Evolutionary conservation across 371 early-diverging fungal genomes (phyloP), one percentile per base, ranked within the genome.

Genomic region (Syncephalastrum contaminatum): DNA sequence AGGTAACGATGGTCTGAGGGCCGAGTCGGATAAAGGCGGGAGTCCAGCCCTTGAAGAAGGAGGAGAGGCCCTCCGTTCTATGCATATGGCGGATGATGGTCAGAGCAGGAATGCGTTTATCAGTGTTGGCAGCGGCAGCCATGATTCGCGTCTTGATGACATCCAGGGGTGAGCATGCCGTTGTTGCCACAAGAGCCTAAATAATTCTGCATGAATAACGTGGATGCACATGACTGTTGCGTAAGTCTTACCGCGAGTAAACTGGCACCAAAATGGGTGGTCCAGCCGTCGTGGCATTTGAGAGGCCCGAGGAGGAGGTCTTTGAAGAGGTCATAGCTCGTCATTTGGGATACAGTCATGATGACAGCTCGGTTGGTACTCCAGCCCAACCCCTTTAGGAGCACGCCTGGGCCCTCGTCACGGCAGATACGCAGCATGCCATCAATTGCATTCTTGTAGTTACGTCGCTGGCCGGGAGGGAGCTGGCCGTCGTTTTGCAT

Each of bases 141-240:
- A 96, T 94, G 44, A 93, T 82, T 22, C 95, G 85, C 0, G 94
- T 94, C 72, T 96, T 96, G 48, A 93, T 80, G 13, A 96, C 95
- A 72, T 96, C 96, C 41, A 92, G 72, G 16, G 94, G 93, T 6
- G 91, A 87, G 44, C 89, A 89, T 0, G 85, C 85, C 3, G 96
- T 95, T 0, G 96, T 96, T 4, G 95, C 92, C 13, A 94, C 87
- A 18, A 96, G 76, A 27, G 91, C 94, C 85, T 85, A 59, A 53
- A 52, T 10, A 12, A n/a, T 5, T 25, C 15, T 30, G 36, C 25
- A 54, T 46, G 24, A 40, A 43, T 24, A 50, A 46, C 6, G 36
- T 30, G 36, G n/a, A n/a, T n/a, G 36, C 19, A 18, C 53, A 40
- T 42, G 30, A 43, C 8, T 1, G 43, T 25, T 25, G 0, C 25